Evolutionary conservation across 2,329 filamentous ascomycete species (phyloP), one percentile per base, ranked within the genome.

Genomic region (Pseudogymnoascus sp.): DNA sequence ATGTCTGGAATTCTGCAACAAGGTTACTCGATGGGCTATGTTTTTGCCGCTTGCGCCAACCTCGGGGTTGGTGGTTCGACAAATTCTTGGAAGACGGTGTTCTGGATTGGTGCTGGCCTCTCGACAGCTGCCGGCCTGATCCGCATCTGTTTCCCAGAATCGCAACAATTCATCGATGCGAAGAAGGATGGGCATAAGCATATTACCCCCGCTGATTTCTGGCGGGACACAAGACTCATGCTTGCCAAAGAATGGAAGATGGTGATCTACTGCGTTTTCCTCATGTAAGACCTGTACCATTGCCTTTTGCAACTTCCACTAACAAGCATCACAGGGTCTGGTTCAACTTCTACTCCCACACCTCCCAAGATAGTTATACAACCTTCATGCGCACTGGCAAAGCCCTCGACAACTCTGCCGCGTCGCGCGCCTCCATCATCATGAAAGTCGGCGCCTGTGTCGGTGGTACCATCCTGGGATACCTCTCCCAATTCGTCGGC

Each of bases 1-100:
- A 90, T 92, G 85, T 90, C 86, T 12, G 89, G 89, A 61, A 88
- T 92, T 56, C 75, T 92, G n/a, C 89, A 92, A 70, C 89, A 91
- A 74, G 90, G 89, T 1, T 91, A 91, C 73, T 88, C 85, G 0
- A 81, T 90, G 67, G 89, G 89, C 37, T 92, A 92, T 69, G 85
- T 92, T 44, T 79, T 90, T 67, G 89, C 89, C 7, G 89, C 88
- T 2, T 88, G 85, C 70, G 85, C 84, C 69, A 92, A 89, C 67
- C 82, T 92, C 42, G 88, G 87, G 59, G 87, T 92, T 14, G 88
- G 89, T 33, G 87, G 82, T 10, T 77, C 69, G 3, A 77, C 77
- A 1, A 78, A 88, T 1, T 83, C 80, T 47, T 92, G 88, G 88
- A 92, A 91, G 77, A 88, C 79, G 0, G 84, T 91, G 50, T 91